Conservation (phyloP, 2,329 filamentous ascomycete species). For the Onygenales sp. region DNA sequence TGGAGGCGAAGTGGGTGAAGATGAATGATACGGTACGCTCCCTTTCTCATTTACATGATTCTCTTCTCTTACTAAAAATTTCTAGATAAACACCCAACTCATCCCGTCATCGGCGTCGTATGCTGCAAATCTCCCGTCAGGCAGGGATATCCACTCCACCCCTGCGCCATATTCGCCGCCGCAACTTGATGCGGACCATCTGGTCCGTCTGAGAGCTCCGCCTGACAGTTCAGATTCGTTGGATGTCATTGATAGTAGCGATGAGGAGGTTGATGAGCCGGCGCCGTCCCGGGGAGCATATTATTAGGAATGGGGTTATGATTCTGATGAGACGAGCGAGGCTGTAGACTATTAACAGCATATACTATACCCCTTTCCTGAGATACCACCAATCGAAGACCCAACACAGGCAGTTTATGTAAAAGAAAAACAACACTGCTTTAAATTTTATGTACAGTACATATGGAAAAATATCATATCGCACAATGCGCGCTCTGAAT, state of each 20-base stretch:
- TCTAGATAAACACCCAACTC: conserved; percentile 66
- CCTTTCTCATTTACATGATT: not conserved
- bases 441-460: too few species aligned
- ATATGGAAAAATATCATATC: too few species aligned
- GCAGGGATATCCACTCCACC: conserved; percentile 67
- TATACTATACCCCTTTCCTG: too few species aligned
- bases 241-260: conserved; percentile 6
- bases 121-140: conserved; percentile 72
- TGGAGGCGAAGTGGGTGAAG: conserved; percentile 82
- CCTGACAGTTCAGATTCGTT: conserved; percentile 3
- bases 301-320: not conserved
- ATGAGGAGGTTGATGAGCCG: conserved; percentile 1
- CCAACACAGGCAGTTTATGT: too few species aligned
- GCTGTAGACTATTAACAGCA: too few species aligned
- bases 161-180: conserved; percentile 60
- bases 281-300: conserved; percentile 1
- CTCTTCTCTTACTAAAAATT: not conserved
- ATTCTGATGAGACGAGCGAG: too few species aligned
- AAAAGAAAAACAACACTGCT: too few species aligned
- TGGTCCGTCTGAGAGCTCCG: conserved; percentile 33
- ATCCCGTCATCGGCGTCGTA: conserved; percentile 65
- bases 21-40: conserved; percentile 76
- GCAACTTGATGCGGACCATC: conserved; percentile 51
- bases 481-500: too few species aligned
- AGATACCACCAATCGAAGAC: too few species aligned